Evolutionary conservation across 345 rosid genomes (phyloP).

Genomic region (Trapa bicornis): DNA sequence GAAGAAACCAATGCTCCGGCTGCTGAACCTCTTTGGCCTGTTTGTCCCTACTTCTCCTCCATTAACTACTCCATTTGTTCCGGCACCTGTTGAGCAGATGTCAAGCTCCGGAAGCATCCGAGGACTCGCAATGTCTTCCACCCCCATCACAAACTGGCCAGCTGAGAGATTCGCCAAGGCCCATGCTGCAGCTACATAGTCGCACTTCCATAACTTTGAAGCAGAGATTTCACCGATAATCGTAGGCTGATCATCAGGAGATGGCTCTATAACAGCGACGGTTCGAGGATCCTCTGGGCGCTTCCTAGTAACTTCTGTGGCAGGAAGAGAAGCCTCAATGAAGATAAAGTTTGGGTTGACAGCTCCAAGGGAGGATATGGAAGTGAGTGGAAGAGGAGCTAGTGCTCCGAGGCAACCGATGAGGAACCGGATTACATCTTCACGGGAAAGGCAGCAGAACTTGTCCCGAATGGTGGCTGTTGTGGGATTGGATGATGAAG

Average conservation of each 20-base stretch:
- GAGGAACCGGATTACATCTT: constrained; percentile 80
- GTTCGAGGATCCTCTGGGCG: constrained; percentile 65
- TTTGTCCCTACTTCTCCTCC: constrained; percentile 22
- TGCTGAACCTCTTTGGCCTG: constrained; percentile 63
- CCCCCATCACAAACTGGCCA: constrained; percentile 94
- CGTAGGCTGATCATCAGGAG: constrained; percentile 40
- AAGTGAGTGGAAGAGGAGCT: constrained; percentile 82
- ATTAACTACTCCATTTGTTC: constrained; percentile 16
- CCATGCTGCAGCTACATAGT: constrained; percentile 89
- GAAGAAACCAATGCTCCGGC: constrained; percentile 77
- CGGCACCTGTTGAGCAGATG: constrained; percentile 28
- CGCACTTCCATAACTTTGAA: constrained; percentile 90
- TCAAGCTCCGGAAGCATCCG: constrained; percentile 47
- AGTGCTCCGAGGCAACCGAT: constrained; percentile 94
- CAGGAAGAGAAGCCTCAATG: constrained; percentile 63
- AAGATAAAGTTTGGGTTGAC: constrained; percentile 46
- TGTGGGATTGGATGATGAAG: constrained; percentile 34
- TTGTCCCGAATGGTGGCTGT: constrained; percentile 71
- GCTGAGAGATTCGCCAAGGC: constrained; percentile 81
- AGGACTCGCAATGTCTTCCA: constrained; percentile 56
- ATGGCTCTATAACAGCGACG: constrained; percentile 57
- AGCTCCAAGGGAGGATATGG: constrained; percentile 61
- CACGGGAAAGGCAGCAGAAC: constrained; percentile 93
- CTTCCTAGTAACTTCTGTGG: constrained; percentile 42
- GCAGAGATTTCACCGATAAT: constrained; percentile 94